Evolutionary conservation across 2,329 filamentous ascomycete species (phyloP).

Genomic region (Pestalotiopsis sp.): DNA sequence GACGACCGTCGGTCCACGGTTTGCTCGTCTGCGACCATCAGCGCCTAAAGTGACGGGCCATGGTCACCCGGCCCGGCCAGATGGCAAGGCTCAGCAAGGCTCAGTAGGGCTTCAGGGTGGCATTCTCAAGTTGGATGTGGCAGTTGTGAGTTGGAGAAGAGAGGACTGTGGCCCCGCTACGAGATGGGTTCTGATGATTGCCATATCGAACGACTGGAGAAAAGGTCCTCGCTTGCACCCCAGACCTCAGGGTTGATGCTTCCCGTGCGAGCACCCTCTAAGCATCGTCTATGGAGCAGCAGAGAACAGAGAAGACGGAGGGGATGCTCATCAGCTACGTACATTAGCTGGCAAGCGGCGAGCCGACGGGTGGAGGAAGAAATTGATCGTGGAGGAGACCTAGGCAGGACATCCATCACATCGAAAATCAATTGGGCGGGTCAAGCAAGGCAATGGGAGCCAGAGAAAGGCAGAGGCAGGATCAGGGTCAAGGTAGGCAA

Average conservation of each 20-base stretch:
- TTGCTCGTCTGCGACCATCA: constrained; percentile 17
- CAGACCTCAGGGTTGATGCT: background rate
- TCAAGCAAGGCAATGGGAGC: background rate
- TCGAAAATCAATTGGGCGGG: background rate
- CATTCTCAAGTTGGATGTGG: background rate
- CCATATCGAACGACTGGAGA: background rate
- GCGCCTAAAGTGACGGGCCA: constrained; percentile 22
- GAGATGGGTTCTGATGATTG: background rate
- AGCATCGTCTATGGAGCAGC: background rate
- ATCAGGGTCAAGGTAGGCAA: background rate
- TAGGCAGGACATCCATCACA: background rate
- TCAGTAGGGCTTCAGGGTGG: constrained; percentile 10
- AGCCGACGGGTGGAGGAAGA: background rate
- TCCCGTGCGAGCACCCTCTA: background rate
- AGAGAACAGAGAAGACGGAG: background rate
- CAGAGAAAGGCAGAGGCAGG: background rate
- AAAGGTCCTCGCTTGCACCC: background rate
- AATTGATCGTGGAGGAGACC: background rate
- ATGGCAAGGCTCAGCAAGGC: constrained; percentile 21
- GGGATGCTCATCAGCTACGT: background rate
- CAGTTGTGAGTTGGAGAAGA: background rate
- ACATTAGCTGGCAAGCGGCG: background rate
- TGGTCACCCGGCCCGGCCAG: constrained; percentile 12
- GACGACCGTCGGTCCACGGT: constrained; percentile 15
- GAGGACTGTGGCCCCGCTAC: background rate